These are phyloP conservation scores for Farysia itapuensis DNA, from an alignment of 1,284 basidiomycete genomes.

Conservation along the genomic window DNA sequence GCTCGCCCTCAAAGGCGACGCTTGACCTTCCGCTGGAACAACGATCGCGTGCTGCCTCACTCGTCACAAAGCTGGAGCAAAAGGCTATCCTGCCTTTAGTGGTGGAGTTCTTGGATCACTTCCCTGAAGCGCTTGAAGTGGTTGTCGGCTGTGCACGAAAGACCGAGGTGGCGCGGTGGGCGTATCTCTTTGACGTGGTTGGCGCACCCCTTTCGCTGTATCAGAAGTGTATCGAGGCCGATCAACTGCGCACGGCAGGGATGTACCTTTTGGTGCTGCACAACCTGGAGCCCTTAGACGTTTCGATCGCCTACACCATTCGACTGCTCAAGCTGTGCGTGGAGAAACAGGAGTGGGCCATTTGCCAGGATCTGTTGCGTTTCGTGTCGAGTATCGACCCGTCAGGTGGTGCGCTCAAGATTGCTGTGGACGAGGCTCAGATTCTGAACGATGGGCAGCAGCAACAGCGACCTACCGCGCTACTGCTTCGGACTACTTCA, in stretches of 20 bases:
- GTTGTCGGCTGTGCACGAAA: slow-evolving; percentile 95
- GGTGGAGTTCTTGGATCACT: slow-evolving; percentile 90
- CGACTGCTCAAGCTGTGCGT: slow-evolving; percentile 42
- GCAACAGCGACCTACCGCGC: background rate
- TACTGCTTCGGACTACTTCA: slow-evolving; percentile 2
- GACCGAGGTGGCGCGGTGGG: slow-evolving; percentile 91
- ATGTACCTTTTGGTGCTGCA: slow-evolving; percentile 92
- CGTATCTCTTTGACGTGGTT: slow-evolving; percentile 81
- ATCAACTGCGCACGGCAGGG: slow-evolving; percentile 81
- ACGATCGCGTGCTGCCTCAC: too few relatives aligned
- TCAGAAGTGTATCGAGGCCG: slow-evolving; percentile 76
- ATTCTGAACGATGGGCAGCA: slow-evolving; percentile 6
- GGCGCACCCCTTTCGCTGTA: slow-evolving; percentile 88
- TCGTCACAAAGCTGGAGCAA: background rate
- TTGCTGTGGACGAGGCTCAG: slow-evolving; percentile 18
- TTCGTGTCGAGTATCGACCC: slow-evolving; percentile 62
- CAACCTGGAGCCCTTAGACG: slow-evolving; percentile 81
- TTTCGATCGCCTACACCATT: slow-evolving; percentile 46
- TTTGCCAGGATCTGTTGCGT: slow-evolving; percentile 63
- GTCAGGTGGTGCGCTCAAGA: slow-evolving; percentile 62
- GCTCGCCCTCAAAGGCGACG: background rate
- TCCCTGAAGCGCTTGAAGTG: slow-evolving; percentile 84
- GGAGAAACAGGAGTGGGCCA: slow-evolving; percentile 34
- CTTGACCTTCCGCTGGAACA: slow-evolving; percentile 5
- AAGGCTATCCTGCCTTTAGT: slow-evolving; percentile 69